Percentiles rank a stretch among this genome's conserved stretches.
phyloP scores from a whole-genome alignment of 257 asterid genomes.

The Henckelia pumila region DNA sequence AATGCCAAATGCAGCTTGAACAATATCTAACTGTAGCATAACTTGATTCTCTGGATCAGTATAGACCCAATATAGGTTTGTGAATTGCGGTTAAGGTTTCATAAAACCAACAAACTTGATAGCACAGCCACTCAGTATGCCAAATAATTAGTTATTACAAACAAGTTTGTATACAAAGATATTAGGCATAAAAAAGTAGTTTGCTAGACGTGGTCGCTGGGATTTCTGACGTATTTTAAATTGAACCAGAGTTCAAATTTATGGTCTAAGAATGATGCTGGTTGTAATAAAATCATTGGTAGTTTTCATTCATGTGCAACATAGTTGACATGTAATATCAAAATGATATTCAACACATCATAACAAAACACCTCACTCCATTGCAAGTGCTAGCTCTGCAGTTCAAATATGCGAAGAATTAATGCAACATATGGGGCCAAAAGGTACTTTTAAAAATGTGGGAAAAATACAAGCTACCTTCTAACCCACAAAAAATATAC shows the following conservation, averaged over 20 bases:
- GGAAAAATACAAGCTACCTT: neutral
- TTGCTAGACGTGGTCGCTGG: neutral
- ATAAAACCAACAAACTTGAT: conserved; percentile 4
- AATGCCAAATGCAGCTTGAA: no score
- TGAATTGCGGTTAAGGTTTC: no score
- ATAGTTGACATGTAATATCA: neutral
- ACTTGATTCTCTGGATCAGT: no score
- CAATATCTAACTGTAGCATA: neutral
- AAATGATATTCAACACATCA: neutral
- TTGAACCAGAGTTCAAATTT: neutral
- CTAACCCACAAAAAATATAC: conserved; percentile 15
- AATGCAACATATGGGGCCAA: neutral
- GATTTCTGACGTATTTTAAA: neutral
- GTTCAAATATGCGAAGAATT: neutral
- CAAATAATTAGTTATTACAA: neutral
- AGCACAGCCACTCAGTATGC: conserved; percentile 2
- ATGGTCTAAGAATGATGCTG: neutral
- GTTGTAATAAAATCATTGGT: neutral
- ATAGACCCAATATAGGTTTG: no score
- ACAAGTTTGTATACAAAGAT: neutral
- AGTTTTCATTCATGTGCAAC: neutral
- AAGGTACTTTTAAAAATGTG: neutral
- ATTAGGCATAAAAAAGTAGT: neutral
- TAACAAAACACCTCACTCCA: no score
- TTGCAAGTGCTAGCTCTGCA: neutral